Base-by-base conservation (phyloP, 225 moss, liverwort and hornwort species). In the Sphagnum contortum region DNA sequence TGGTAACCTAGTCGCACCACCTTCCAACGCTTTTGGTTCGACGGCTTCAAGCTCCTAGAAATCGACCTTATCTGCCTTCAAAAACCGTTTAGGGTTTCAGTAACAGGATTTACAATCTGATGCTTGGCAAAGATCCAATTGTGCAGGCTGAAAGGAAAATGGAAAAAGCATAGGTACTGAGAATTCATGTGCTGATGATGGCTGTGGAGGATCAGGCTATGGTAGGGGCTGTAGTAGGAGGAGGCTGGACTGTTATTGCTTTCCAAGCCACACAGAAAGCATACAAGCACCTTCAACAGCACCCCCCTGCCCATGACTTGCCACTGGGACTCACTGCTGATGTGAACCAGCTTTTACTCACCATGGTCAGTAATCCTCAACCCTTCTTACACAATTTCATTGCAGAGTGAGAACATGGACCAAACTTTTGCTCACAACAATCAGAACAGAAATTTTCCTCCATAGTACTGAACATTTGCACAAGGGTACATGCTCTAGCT, bases 271-370 rank as follows among this genome's bases (percentile, higher is more conserved):
- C 88, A 45, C 67, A 58, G 2, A 50, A 83, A 61, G 82, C 78
- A 6, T 86, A 84, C 54, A 65, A 83, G 54, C 83, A 86, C 60
- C 52, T 93, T 62, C 79, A 75, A 69, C 70, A 59, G 12, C 85
- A 90, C 55, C 92, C 87, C 14, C 83, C 81, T n/a, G 85, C 87
- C 44, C 92, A 83, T 56, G 63, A 89, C 64, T 85, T 93, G 44
- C 92, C 90, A 0, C 67, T 83, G 3, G 86, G 88, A 59, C 85
- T 90, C 80, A 86, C 86, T 51, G 72, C 44, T 48, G 87, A 89
- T 68, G 88, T 88, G 2, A 93, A 90, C 69, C 88, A 90, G 67
- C 72, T 88, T 53, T 8, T 93, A 58, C 76, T 88, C 57, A 88
- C 88, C n/a, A 67, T 77, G 73, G 90, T 90, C 44, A 74, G 90